These are phyloP conservation scores for Scheffersomyces lignosus DNA, from an alignment of 805 yeast species.

Conservation along the genomic window DNA sequence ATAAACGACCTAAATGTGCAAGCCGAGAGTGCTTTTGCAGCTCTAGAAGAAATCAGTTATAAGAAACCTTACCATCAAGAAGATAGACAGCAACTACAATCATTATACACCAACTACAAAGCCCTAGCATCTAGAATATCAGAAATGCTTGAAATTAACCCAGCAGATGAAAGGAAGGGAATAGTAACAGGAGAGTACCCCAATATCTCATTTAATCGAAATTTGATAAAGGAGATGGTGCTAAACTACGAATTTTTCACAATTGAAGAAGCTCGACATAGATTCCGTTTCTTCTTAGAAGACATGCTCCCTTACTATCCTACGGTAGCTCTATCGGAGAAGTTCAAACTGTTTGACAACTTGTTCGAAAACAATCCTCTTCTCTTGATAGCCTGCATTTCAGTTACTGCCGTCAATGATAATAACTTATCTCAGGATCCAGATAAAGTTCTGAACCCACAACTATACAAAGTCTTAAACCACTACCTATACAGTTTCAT, in stretches of 20 bases:
- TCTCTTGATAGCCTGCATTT: slow-evolving; percentile 41
- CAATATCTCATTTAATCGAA: slow-evolving; percentile 30
- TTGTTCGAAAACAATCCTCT: slow-evolving; percentile 44
- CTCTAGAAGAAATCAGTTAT: background rate
- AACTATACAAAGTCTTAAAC: slow-evolving; percentile 40
- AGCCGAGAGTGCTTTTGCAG: background rate
- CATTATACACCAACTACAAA: background rate
- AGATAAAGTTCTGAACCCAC: slow-evolving; percentile 20
- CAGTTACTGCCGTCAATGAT: slow-evolving; percentile 49
- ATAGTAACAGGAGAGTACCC: background rate
- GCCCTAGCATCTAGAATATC: too few relatives aligned
- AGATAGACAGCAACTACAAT: background rate
- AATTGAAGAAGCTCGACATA: slow-evolving; percentile 30
- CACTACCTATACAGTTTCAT: slow-evolving; percentile 47
- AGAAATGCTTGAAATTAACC: background rate
- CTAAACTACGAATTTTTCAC: slow-evolving; percentile 31
- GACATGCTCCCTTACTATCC: slow-evolving; percentile 51
- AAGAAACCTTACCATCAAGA: too few relatives aligned
- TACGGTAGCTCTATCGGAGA: slow-evolving; percentile 40
- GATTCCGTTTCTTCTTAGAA: slow-evolving; percentile 35
- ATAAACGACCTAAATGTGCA: background rate
- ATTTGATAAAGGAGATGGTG: slow-evolving; percentile 39
- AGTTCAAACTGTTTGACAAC: slow-evolving; percentile 37
- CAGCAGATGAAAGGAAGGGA: too few relatives aligned
- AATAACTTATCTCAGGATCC: slow-evolving; percentile 12